Evolutionary conservation across 2,329 filamentous ascomycete species (phyloP), one percentile per base, ranked within the genome.

Genomic region (Botrytis medusae): DNA sequence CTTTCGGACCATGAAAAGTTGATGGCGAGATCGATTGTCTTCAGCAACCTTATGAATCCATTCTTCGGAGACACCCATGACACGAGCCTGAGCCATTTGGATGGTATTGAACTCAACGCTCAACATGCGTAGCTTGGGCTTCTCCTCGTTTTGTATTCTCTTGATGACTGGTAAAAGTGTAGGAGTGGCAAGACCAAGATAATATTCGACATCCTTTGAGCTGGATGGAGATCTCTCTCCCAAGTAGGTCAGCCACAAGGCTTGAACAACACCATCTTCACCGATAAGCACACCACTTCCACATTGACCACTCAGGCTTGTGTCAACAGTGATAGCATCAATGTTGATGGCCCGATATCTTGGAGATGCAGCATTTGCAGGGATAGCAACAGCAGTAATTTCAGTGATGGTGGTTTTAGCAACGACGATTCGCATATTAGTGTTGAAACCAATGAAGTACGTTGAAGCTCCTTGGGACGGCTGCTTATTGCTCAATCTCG

Each of bases 1-100:
- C 84, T 99, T 99, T 79, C 94, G 92, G 44, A 99, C 94, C 93
- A 99, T 98, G 85, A 99, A 99, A 54, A 99, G 89, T 83, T 99
- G 96, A 81, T 99, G 96, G 73, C 94, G 93, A 69, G 96, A 91
- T 57, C 93, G 92, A 82, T 99, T 98, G 75, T 94, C 93, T 77
- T 91, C 86, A 71, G 96, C 91, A 2, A 98, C 95, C 82, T 94
- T 92, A 78, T 93, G 88, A 79, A 99, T 97, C 96, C 95, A 98
- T 75, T 97, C 92, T 79, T 98, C 95, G 0, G 93, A 93, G 1
- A 98, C 94, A 16, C 96, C 96, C 95, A 99, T 98, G 77, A 98
- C 94, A 54, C 95, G 92, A 25, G 94, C 95, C 83, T 99, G 96
- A 57, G 92, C 93, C 95, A 99, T 98, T 80, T 97, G 94, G 44